Percentiles rank a stretch among this genome's conserved stretches.
phyloP scores from a whole-genome alignment of 345 rosid species.

The Arabidopsis thaliana region DNA sequence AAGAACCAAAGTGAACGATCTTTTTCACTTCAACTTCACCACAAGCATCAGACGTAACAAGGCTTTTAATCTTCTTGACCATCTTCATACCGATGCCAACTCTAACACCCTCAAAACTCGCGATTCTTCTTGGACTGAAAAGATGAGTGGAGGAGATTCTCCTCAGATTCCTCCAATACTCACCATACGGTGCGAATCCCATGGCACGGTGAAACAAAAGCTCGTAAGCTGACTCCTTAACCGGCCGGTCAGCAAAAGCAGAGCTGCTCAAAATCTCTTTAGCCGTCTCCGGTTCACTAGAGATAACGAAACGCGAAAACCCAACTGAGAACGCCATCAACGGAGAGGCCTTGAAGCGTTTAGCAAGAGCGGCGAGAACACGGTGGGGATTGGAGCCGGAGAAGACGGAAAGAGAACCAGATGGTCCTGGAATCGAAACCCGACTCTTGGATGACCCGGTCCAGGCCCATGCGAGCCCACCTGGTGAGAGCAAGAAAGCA shows the following conservation, averaged over 20 bases:
- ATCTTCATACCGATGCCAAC: constrained; percentile 55
- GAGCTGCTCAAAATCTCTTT: constrained; percentile 76
- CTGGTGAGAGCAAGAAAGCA: constrained; percentile 58
- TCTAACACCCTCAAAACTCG: constrained; percentile 56
- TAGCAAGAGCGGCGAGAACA: constrained; percentile 54
- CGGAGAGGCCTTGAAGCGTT: constrained; percentile 46
- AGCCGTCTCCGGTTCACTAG: constrained; percentile 74
- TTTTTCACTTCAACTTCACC: constrained; percentile 59
- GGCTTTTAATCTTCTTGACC: constrained; percentile 48
- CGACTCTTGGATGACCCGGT: constrained; percentile 34
- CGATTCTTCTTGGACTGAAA: constrained; percentile 73
- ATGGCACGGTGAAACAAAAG: constrained; percentile 82
- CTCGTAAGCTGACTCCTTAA: constrained; percentile 88
- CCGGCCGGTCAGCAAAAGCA: constrained; percentile 82
- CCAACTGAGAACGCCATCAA: constrained; percentile 90
- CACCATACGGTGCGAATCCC: constrained; percentile 87
- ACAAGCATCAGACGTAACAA: constrained; percentile 29
- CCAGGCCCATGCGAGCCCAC: constrained; percentile 73
- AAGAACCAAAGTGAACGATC: constrained; percentile 68
- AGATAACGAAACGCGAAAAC: constrained; percentile 68
- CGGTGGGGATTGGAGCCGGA: constrained; percentile 61
- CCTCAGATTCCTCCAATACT: constrained; percentile 88
- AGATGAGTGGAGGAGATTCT: constrained; percentile 78
- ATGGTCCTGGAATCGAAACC: constrained; percentile 63
- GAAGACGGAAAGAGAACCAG: constrained; percentile 54